Base-by-base conservation (phyloP, 306 rosid species). In the Bauhinia variegata region DNA sequence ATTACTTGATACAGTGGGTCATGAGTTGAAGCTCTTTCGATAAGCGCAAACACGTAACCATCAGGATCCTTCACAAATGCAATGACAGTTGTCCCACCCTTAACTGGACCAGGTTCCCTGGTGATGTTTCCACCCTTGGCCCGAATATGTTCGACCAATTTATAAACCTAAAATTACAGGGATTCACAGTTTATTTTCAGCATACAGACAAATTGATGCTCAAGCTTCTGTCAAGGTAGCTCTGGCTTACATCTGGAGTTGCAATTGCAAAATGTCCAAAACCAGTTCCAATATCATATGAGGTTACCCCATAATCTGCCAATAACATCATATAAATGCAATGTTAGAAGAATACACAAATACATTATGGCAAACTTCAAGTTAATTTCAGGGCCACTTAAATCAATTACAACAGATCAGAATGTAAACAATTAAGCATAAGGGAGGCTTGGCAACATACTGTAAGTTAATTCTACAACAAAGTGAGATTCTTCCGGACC, bases 61-160 rank as follows among this genome's bases (percentile, higher is more conserved):
- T 93, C 99, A 19, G 97, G 99, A 63, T 93, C 99, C 84, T 88
- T 88, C 66, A 82, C 95, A 75, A 88, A 90, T 54, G 97, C 96
- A 58, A 88, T 86, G 67, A 90, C 78, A 63, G 68, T 2, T 39
- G 71, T 19, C 67, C 97, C 99, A 16, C 99, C 99, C 34, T 84
- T 86, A 56, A 88, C 95, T 13, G 97, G 97, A 55, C 90, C 97
- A 49, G 97, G 97, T 80, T 90, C 99, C 76, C 96, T 81, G 6
- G 96, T 90, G 77, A 90, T 39, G 14, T 7, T 71, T 17, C 96
- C 99, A 50, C 97, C 97, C 79, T 88, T 86, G 17, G 90, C 88
- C 32, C 84, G 75, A 53, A 88, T 53, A 34, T 80, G 32, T 74
- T 90, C 97, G 62, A 88, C 99, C 65, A 93, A 70, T 72, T 86